These are phyloP conservation scores for Casuarina cunninghamiana DNA, from an alignment of 306 rosid genomes.

Conservation along the genomic window DNA sequence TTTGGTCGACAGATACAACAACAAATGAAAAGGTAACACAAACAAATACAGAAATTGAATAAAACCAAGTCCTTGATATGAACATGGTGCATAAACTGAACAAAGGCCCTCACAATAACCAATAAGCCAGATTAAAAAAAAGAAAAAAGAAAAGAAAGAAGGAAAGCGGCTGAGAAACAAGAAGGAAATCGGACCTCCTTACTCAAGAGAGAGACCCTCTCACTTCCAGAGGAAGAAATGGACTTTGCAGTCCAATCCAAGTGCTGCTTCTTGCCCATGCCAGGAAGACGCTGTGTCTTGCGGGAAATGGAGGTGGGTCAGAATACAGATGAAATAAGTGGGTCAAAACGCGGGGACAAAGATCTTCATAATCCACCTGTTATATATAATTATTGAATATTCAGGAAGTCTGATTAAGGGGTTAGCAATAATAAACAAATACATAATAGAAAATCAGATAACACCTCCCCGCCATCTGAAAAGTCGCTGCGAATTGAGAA, in stretches of 20 bases:
- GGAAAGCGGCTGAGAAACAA: not conserved
- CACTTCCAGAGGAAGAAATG: slow-evolving; percentile 18
- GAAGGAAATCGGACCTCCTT: slow-evolving; percentile 22
- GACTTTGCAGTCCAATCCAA: slow-evolving; percentile 26
- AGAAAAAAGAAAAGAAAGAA: not conserved
- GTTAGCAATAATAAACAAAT: not conserved
- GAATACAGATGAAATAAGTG: not conserved
- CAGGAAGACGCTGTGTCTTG: not conserved
- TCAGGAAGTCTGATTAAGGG: not conserved
- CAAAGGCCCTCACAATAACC: not conserved
- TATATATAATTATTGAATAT: not conserved
- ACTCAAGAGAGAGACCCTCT: slow-evolving; percentile 29
- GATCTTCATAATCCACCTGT: not conserved
- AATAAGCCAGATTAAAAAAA: not conserved
- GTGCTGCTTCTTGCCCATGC: slow-evolving; percentile 35
- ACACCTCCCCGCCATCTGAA: not conserved
- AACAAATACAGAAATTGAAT: not conserved
- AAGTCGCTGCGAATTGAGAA: not conserved
- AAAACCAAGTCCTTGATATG: not conserved
- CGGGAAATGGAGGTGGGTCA: slow-evolving; percentile 14
- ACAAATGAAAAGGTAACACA: not conserved
- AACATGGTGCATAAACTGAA: not conserved
- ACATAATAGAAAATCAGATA: not conserved
- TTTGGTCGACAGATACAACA: not conserved
- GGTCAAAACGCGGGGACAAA: not conserved